A percentile compares a stretch with the other conserved stretches of the same genome.
Evolutionary conservation across 257 asterid species (phyloP).

Genomic region (Gardenia jasminoides): DNA sequence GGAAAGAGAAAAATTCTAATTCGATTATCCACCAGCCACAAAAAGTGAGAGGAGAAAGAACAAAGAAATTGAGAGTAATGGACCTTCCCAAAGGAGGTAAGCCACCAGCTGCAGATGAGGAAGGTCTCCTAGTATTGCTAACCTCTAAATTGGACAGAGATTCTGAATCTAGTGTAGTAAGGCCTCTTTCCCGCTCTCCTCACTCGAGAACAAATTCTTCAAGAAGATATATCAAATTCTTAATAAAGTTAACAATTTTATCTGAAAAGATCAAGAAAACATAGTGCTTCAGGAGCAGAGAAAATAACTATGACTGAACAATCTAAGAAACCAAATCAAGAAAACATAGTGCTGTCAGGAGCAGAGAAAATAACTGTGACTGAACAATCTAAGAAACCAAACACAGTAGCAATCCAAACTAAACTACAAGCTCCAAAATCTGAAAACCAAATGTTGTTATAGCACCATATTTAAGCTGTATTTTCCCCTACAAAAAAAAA

Average conservation of each 20-base stretch:
- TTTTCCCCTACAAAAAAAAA: not conserved
- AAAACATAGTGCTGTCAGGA: not conserved
- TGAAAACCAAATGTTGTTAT: not conserved
- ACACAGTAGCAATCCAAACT: not conserved
- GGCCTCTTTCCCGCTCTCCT: slow-evolving; percentile 76
- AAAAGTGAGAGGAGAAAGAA: slow-evolving; percentile 3
- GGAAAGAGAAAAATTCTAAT: too few relatives aligned
- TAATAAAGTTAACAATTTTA: not conserved
- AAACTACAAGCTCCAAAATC: not conserved
- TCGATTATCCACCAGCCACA: too few relatives aligned
- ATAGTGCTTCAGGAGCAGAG: too few relatives aligned
- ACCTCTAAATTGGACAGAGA: slow-evolving; percentile 57
- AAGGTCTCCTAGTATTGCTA: slow-evolving; percentile 67
- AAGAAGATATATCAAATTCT: slow-evolving; percentile 20
- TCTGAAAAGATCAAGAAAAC: not conserved
- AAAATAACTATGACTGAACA: too few relatives aligned
- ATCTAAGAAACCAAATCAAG: not conserved
- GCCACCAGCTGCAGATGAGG: slow-evolving; percentile 91
- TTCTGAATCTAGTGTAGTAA: slow-evolving; percentile 52
- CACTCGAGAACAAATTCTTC: slow-evolving; percentile 89
- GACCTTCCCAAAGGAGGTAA: slow-evolving; percentile 96
- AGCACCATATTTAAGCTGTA: not conserved
- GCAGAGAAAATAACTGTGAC: not conserved
- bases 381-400: not conserved
- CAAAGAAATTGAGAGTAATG: slow-evolving; percentile 7